Evolutionary conservation across 2,329 filamentous ascomycete genomes (phyloP).

Genomic region (Hirsutella rhossiliensis): DNA sequence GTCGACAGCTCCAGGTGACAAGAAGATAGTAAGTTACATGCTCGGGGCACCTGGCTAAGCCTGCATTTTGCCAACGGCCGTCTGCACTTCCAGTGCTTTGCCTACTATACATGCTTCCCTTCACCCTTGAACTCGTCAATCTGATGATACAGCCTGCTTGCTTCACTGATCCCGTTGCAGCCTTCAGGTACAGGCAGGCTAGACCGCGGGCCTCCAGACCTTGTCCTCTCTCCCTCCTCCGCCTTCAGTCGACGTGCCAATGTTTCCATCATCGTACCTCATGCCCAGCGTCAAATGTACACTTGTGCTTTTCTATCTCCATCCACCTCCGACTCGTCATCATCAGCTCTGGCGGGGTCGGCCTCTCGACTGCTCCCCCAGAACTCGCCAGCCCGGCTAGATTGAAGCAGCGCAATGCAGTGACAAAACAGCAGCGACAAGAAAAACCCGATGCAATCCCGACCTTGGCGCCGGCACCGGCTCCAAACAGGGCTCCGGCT

Average conservation of each 20-base stretch:
- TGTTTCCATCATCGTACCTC: slow-evolving; percentile 1
- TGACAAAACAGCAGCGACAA: slow-evolving; percentile 7
- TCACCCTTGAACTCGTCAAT: too few species aligned
- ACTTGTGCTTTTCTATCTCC: background rate
- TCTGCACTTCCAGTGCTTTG: too few species aligned
- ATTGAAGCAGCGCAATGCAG: slow-evolving; percentile 8
- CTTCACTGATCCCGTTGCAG: too few species aligned
- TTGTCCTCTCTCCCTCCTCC: too few species aligned
- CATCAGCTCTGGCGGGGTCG: background rate
- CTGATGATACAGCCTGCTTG: too few species aligned
- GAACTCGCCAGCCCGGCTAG: background rate
- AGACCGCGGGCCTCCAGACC: too few species aligned
- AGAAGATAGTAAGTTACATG: too few species aligned
- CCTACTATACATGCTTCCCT: too few species aligned
- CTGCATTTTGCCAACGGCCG: too few species aligned
- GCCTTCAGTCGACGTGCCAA: background rate
- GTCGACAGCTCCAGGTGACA: too few species aligned
- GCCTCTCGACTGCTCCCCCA: background rate
- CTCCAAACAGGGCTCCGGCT: slow-evolving; percentile 19
- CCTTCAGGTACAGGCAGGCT: too few species aligned
- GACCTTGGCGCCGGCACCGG: slow-evolving; percentile 9
- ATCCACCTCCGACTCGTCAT: background rate
- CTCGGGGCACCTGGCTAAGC: too few species aligned
- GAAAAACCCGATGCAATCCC: slow-evolving; percentile 8
- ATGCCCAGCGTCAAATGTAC: slow-evolving; percentile 1